Conservation (phyloP, 2,329 filamentous ascomycete species). For the Plectosphaerella plurivora region DNA sequence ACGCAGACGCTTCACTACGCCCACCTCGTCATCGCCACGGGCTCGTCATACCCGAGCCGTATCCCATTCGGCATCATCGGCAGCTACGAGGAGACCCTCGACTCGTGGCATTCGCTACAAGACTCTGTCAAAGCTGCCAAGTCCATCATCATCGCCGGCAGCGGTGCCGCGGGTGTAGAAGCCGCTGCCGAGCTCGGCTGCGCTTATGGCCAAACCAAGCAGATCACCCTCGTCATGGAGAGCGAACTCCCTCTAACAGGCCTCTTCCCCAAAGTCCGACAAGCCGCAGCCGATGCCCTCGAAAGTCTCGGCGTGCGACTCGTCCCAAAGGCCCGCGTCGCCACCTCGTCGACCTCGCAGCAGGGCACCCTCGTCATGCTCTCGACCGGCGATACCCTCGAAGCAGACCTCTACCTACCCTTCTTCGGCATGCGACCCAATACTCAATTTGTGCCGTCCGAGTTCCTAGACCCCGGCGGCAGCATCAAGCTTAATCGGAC, state of each 20-base stretch:
- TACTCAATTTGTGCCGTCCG: constrained; percentile 17
- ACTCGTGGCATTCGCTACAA: constrained; percentile 26
- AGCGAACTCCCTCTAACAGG: constrained; percentile 10
- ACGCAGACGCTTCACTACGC: constrained; percentile 41
- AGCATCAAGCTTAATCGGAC: constrained; percentile 17
- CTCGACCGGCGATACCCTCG: constrained; percentile 19
- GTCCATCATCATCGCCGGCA: constrained; percentile 31
- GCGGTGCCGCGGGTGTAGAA: constrained; percentile 32
- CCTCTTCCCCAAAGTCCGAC: constrained; percentile 25
- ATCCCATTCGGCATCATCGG: constrained; percentile 44
- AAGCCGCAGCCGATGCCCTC: constrained; percentile 32
- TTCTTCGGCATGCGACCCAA: constrained; percentile 22
- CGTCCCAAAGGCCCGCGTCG: constrained; percentile 33
- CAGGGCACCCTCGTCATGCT: constrained; percentile 24
- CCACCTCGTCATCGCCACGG: constrained; percentile 51
- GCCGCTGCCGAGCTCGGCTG: constrained; percentile 29
- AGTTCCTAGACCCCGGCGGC: constrained; percentile 17
- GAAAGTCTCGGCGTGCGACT: constrained; percentile 37
- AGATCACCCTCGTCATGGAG: constrained; percentile 17
- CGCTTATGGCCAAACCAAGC: constrained; percentile 21
- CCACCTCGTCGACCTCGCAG: constrained; percentile 13
- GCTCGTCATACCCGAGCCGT: constrained; percentile 34
- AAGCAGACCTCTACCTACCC: constrained; percentile 22
- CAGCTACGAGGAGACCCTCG: constrained; percentile 35
- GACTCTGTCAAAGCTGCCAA: constrained; percentile 18